Percentiles rank a stretch among this genome's conserved stretches.
Conservation (phyloP, 2,329 filamentous ascomycete genomes). For the Pseudocercospora musae region DNA sequence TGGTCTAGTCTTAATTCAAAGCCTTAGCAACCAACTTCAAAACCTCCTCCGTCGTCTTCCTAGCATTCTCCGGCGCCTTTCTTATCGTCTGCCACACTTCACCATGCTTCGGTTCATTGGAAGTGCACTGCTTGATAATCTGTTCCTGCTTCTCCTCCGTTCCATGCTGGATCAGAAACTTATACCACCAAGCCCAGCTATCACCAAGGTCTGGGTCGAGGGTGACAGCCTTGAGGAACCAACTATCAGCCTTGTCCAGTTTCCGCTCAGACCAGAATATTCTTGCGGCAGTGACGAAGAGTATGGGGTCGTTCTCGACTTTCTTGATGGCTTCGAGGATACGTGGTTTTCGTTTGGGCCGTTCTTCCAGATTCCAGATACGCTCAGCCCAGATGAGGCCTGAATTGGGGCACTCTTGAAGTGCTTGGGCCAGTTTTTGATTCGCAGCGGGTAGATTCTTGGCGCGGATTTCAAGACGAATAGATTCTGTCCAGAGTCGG, state of each 20-base stretch:
- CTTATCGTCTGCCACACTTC: slow-evolving; percentile 84
- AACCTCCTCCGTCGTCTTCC: slow-evolving; percentile 73
- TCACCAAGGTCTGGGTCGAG: slow-evolving; percentile 85
- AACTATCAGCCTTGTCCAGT: slow-evolving; percentile 89
- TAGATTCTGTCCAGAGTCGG: slow-evolving; percentile 87
- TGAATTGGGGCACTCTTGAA: slow-evolving; percentile 85
- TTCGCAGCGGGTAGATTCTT: slow-evolving; percentile 81
- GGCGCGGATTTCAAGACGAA: slow-evolving; percentile 84
- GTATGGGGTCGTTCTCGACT: slow-evolving; percentile 82
- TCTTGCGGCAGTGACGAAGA: slow-evolving; percentile 88
- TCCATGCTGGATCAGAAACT: slow-evolving; percentile 87
- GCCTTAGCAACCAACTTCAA: slow-evolving; percentile 70
- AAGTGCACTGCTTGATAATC: slow-evolving; percentile 73
- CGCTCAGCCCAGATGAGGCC: slow-evolving; percentile 90
- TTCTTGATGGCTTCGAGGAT: slow-evolving; percentile 95
- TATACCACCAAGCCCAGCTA: slow-evolving; percentile 97
- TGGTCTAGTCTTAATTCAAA: no score
- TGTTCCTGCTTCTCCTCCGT: slow-evolving; percentile 89
- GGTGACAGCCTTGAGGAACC: slow-evolving; percentile 95
- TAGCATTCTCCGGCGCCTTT: slow-evolving; percentile 80
- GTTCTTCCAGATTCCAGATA: slow-evolving; percentile 88
- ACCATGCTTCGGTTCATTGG: slow-evolving; percentile 85
- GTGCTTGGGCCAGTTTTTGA: slow-evolving; percentile 85
- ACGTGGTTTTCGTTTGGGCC: slow-evolving; percentile 87
- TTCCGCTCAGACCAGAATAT: slow-evolving; percentile 95